These are phyloP conservation scores for Scolecobasidium constrictum DNA, from an alignment of 2,329 filamentous ascomycete genomes.

Conservation along the genomic window DNA sequence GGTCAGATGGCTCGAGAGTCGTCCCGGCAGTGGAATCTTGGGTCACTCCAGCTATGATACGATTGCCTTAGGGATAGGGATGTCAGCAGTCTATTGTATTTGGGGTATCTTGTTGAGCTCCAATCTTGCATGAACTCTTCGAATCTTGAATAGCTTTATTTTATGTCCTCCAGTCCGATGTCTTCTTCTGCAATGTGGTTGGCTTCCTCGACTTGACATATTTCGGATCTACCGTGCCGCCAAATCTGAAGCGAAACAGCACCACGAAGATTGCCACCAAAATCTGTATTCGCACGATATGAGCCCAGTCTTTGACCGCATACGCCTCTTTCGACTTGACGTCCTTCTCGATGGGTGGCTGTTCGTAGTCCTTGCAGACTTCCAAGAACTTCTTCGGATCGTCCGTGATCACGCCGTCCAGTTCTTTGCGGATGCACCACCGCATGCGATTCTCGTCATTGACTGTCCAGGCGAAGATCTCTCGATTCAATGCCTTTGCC, in stretches of 20 bases:
- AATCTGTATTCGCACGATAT: conserved; percentile 22
- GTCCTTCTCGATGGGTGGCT: neutral
- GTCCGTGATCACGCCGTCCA: conserved; percentile 82
- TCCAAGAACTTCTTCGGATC: conserved; percentile 60
- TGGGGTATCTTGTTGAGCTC: too few species aligned
- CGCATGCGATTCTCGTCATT: conserved; percentile 71
- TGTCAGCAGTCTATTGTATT: too few species aligned
- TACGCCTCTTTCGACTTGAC: conserved; percentile 6
- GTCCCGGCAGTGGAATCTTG: too few species aligned
- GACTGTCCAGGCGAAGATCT: conserved; percentile 76
- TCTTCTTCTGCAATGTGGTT: neutral
- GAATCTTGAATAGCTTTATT: too few species aligned
- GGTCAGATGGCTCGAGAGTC: too few species aligned
- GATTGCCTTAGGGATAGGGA: too few species aligned
- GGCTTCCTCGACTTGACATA: conserved; percentile 3
- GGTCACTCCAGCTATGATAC: too few species aligned
- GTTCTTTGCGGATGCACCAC: conserved; percentile 55
- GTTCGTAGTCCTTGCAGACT: conserved; percentile 35
- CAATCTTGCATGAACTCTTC: too few species aligned
- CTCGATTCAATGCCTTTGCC: conserved; percentile 43
- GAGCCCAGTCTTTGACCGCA: conserved; percentile 16
- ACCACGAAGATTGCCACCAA: conserved; percentile 22
- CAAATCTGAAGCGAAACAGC: conserved; percentile 22
- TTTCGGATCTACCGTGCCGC: conserved; percentile 11
- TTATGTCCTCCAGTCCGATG: too few species aligned